Conservation (phyloP, 108 stramenopile genomes). For the Cyclotella cryptica region DNA sequence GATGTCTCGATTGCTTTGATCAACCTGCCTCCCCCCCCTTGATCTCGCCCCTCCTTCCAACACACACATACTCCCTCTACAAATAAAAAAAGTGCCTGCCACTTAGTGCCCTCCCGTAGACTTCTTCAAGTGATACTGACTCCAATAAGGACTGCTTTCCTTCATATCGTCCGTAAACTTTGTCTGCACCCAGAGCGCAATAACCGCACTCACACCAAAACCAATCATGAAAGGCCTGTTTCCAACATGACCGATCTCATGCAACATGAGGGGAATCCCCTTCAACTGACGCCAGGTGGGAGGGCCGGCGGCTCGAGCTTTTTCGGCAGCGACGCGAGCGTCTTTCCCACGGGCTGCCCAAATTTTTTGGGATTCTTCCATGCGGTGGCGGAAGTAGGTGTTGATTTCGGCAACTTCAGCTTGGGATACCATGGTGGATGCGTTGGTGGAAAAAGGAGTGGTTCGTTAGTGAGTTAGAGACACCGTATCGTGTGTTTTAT, state of each 20-base stretch:
- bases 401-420: constrained; percentile 59
- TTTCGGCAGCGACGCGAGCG: constrained; percentile 64
- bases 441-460: not conserved
- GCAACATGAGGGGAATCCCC: constrained; percentile 70
- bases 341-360: constrained; percentile 75
- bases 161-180: constrained; percentile 61
- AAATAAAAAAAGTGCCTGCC: too few species aligned
- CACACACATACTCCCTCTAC: too few species aligned
- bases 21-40: too few species aligned
- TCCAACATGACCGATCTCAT: constrained; percentile 80
- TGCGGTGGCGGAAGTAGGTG: constrained; percentile 70
- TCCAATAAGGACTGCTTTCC: constrained; percentile 55
- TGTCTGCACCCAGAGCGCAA: constrained; percentile 44
- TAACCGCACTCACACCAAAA: constrained; percentile 50
- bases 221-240: constrained; percentile 84
- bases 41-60: too few species aligned
- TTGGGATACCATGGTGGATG: constrained; percentile 46
- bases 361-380: constrained; percentile 77
- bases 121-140: constrained; percentile 37
- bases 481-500: too few species aligned
- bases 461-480: too few species aligned
- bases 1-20: too few species aligned
- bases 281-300: constrained; percentile 86
- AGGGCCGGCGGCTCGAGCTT: constrained; percentile 59
- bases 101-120: constrained; percentile 3